Percentiles rank a stretch among this genome's conserved stretches.
Evolutionary conservation across 2,329 filamentous ascomycete species (phyloP).

Genomic region (Huntiella omanensis): DNA sequence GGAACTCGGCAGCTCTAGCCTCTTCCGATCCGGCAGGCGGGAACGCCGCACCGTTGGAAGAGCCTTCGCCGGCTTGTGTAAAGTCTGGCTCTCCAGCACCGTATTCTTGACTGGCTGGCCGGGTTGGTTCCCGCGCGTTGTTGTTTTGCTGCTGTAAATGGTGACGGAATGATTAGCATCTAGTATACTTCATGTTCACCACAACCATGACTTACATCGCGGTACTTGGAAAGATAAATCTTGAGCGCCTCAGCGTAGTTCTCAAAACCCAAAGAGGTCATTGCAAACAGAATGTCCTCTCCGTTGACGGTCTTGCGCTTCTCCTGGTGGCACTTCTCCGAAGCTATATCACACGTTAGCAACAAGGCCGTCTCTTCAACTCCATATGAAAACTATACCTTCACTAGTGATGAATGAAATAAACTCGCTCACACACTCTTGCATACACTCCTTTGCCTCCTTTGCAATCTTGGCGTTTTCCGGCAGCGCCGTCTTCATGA

Average conservation of each 20-base stretch:
- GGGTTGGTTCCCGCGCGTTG: slow-evolving; percentile 6
- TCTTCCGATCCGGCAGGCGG: neutral
- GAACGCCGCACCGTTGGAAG: slow-evolving; percentile 15
- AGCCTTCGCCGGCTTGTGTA: slow-evolving; percentile 14
- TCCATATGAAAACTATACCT: slow-evolving; percentile 39
- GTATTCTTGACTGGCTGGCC: slow-evolving; percentile 8
- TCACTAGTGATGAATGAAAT: slow-evolving; percentile 99
- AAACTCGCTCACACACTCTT: slow-evolving; percentile 98
- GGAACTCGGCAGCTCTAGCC: neutral
- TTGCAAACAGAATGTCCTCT: slow-evolving; percentile 95
- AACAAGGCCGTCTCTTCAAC: neutral
- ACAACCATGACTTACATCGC: slow-evolving; percentile 52
- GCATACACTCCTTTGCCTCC: slow-evolving; percentile 99
- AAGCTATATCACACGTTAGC: slow-evolving; percentile 38
- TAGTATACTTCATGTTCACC: neutral
- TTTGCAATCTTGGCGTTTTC: slow-evolving; percentile 99
- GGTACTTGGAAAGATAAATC: slow-evolving; percentile 93
- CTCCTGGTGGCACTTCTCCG: slow-evolving; percentile 97
- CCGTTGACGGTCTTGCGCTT: slow-evolving; percentile 99
- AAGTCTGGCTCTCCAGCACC: neutral
- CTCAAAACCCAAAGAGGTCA: slow-evolving; percentile 97
- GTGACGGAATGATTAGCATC: neutral
- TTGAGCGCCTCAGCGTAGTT: slow-evolving; percentile 97
- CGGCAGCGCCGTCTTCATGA: slow-evolving; percentile 95
- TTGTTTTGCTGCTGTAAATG: slow-evolving; percentile 4